A percentile compares a stretch with the other conserved stretches of the same genome.
Conservation (phyloP, 2,329 filamentous ascomycete genomes). For the Zymoseptoria pseudotritici region DNA sequence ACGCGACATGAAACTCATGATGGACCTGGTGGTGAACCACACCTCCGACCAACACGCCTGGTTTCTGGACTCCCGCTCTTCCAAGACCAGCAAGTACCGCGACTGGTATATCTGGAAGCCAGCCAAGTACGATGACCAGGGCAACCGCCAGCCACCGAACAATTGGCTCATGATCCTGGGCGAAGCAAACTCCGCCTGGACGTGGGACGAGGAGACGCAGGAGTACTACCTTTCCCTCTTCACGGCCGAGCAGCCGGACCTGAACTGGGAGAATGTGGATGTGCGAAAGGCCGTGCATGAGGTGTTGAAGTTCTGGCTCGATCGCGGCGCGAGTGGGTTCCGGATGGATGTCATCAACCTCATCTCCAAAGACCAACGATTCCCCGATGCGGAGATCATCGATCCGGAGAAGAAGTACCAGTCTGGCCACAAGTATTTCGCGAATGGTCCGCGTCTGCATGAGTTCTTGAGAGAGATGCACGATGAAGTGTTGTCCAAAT, state of each 20-base stretch:
- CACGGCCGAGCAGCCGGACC: slow-evolving; percentile 40
- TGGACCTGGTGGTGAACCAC: slow-evolving; percentile 35
- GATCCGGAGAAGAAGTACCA: slow-evolving; percentile 39
- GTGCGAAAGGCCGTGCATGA: slow-evolving; percentile 41
- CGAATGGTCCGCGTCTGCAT: slow-evolving; percentile 52
- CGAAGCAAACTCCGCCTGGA: slow-evolving; percentile 36
- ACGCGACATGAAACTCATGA: slow-evolving; percentile 43
- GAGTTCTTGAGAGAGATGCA: slow-evolving; percentile 51
- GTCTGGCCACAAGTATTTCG: slow-evolving; percentile 44
- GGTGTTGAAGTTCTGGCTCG: slow-evolving; percentile 42
- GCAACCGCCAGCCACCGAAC: slow-evolving; percentile 52
- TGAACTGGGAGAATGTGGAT: slow-evolving; percentile 43
- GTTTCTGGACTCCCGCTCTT: slow-evolving; percentile 50
- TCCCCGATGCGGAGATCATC: slow-evolving; percentile 37
- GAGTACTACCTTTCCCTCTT: slow-evolving; percentile 44
- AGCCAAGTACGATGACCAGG: slow-evolving; percentile 46
- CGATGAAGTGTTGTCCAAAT: slow-evolving; percentile 46
- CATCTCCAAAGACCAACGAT: slow-evolving; percentile 39
- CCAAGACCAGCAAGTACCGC: slow-evolving; percentile 45
- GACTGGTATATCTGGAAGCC: slow-evolving; percentile 63
- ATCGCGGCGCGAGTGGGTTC: slow-evolving; percentile 39
- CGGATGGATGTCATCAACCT: slow-evolving; percentile 44
- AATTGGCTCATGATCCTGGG: slow-evolving; percentile 40
- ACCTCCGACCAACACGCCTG: slow-evolving; percentile 45
- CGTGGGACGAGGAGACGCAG: slow-evolving; percentile 40